These are phyloP conservation scores for Vaccinium corymbosum DNA, from an alignment of 148 eudicot species.

Conservation along the genomic window DNA sequence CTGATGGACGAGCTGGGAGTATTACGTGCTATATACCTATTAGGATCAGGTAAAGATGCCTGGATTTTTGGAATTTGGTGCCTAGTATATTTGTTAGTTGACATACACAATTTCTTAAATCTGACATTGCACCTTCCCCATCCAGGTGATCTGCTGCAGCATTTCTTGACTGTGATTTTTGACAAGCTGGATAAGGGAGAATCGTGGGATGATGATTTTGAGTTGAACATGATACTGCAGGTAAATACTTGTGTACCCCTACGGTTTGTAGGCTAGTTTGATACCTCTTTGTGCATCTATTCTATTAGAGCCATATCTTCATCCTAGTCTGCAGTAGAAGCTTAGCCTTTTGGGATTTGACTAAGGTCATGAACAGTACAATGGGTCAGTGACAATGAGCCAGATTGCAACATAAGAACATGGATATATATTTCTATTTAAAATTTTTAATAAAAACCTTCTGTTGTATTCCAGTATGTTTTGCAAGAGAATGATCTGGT, in stretches of 20 bases:
- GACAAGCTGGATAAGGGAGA: slow-evolving; percentile 86
- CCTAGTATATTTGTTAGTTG: slow-evolving; percentile 2
- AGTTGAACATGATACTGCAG: slow-evolving; percentile 86
- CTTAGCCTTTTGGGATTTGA: neutral
- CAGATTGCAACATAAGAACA: neutral
- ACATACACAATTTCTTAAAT: slow-evolving; percentile 11
- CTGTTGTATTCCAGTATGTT: neutral
- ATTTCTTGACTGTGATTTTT: slow-evolving; percentile 79
- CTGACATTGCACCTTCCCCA: slow-evolving; percentile 17
- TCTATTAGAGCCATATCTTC: neutral
- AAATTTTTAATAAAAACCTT: neutral
- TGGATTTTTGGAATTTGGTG: neutral
- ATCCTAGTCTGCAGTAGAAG: neutral
- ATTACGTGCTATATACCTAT: slow-evolving; percentile 80
- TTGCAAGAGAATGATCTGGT: neutral
- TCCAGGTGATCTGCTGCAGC: slow-evolving; percentile 94
- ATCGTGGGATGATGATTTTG: slow-evolving; percentile 95
- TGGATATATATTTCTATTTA: neutral
- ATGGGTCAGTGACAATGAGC: neutral
- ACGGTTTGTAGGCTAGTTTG: neutral
- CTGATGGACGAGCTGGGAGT: slow-evolving; percentile 92
- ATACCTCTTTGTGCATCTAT: neutral
- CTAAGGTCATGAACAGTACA: neutral
- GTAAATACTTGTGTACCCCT: slow-evolving; percentile 26
- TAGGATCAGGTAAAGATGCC: slow-evolving; percentile 76